Conservation (phyloP, 306 rosid species). For the Carpinus fangiana region DNA sequence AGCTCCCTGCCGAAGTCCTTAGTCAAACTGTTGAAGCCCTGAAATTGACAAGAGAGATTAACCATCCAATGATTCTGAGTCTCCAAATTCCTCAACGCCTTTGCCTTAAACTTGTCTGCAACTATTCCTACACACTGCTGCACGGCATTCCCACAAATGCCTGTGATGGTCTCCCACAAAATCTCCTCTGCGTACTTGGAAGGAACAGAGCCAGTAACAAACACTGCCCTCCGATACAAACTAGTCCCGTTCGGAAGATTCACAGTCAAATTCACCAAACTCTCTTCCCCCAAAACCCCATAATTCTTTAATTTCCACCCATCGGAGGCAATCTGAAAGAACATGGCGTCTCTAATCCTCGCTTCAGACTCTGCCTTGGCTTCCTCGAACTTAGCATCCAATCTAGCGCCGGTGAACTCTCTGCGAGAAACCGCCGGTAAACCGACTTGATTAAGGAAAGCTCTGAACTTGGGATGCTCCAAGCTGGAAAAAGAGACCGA, state of each 20-base stretch:
- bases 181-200: conserved; percentile 82
- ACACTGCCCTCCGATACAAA: conserved; percentile 72
- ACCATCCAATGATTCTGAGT: conserved; percentile 90
- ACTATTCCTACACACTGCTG: conserved; percentile 92
- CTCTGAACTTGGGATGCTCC: conserved; percentile 82
- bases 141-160: conserved; percentile 71
- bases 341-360: conserved; percentile 83
- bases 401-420: conserved; percentile 54
- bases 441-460: conserved; percentile 79
- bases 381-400: conserved; percentile 68
- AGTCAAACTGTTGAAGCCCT: conserved; percentile 63
- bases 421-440: conserved; percentile 59
- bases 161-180: conserved; percentile 80
- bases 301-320: conserved; percentile 68
- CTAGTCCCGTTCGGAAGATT: conserved; percentile 95
- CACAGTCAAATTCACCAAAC: conserved; percentile 68
- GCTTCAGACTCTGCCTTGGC: conserved; percentile 76
- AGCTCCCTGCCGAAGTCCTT: conserved; percentile 75
- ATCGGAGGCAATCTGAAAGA: conserved; percentile 76
- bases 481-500: conserved; percentile 75
- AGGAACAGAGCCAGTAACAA: conserved; percentile 67
- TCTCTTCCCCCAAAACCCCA: conserved; percentile 43
- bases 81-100: conserved; percentile 82
- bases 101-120: conserved; percentile 78
- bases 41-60: conserved; percentile 86